Evolutionary conservation across 2,329 filamentous ascomycete genomes (phyloP), one percentile per base, ranked within the genome.

Genomic region (Fusarium nurragi): DNA sequence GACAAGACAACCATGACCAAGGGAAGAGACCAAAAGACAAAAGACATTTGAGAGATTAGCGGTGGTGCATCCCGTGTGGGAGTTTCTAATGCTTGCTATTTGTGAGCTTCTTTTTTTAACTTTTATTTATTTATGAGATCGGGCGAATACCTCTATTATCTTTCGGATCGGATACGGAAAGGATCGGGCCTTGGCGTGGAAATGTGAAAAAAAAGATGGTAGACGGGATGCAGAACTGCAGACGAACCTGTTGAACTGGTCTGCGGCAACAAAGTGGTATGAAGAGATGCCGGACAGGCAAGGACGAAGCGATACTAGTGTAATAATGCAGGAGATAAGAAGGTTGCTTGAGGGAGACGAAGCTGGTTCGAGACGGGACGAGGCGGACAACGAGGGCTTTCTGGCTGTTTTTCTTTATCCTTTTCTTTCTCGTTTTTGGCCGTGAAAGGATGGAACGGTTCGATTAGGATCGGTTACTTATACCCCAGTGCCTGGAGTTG

Each of bases 401-500:
- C 43, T 51, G 39, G 45, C 67, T 71, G 51, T 58, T 64, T 68
- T 58, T 54, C 39, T 51, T 56, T 48, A 54, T 65, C 52, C 46
- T 55, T 47, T 36, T 21, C 30, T 40, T 57, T 59, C 48, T 59
- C 47, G 41, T 43, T 49, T 57, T 28, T 49, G 56, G 51, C 32
- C 49, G 47, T 49, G 62, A 58, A 56, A 56, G 65, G 58, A 45
- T 28, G 59, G 63, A 60, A 55, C 43, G 65, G 54, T 67, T 71
- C 60, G 69, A 46, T 58, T 67, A 71, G 69, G 69, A 55, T 60
- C 60, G 63, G 63, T 67, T 71, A 71, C 54, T 71, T 71, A 71
- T 71, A 70, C 69, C 69, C 69, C 68, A 68, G 69, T 60, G 69
- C 69, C 70, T 71, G 69, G 64, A 69, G 64, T 70, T 71, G 54